phyloP scores from a whole-genome alignment of 2,329 filamentous ascomycete genomes.

The Verticillium nonalfalfae region DNA sequence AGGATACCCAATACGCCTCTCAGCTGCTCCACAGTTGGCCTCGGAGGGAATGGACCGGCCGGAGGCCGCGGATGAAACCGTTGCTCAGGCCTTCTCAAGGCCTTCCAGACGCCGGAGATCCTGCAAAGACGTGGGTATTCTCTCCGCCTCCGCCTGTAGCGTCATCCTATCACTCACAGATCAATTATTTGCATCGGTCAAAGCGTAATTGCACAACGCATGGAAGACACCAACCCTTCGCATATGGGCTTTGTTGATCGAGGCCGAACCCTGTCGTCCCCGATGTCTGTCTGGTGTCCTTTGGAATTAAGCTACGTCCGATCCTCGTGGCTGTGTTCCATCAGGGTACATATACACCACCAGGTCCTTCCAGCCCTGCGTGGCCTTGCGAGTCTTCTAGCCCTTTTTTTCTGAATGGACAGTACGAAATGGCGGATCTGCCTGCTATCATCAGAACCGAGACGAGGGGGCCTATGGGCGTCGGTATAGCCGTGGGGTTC shows the following conservation, averaged over 20 bases:
- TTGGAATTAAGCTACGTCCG: too few species aligned
- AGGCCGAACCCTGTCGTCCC: not conserved
- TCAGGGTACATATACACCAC: not conserved
- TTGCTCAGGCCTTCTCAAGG: not conserved
- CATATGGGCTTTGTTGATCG: not conserved
- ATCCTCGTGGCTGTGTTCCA: not conserved
- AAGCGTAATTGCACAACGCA: not conserved
- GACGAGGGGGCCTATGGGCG: constrained; percentile 13
- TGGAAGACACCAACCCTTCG: not conserved
- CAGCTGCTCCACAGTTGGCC: not conserved
- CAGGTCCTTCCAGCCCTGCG: not conserved
- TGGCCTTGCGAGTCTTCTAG: not conserved
- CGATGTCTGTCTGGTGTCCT: not conserved
- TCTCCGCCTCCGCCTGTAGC: not conserved
- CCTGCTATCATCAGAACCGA: constrained; percentile 9
- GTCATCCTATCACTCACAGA: not conserved
- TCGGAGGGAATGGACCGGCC: not conserved
- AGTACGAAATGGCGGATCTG: not conserved
- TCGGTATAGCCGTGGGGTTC: constrained; percentile 15
- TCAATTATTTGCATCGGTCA: not conserved
- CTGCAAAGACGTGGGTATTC: not conserved
- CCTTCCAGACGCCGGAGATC: not conserved
- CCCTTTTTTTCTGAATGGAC: not conserved
- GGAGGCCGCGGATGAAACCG: not conserved
- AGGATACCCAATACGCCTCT: not conserved